Percentiles rank a stretch among this genome's conserved stretches.
phyloP scores from a whole-genome alignment of 139 green algal genomes.

The Mesotaenium endlicherianum region DNA sequence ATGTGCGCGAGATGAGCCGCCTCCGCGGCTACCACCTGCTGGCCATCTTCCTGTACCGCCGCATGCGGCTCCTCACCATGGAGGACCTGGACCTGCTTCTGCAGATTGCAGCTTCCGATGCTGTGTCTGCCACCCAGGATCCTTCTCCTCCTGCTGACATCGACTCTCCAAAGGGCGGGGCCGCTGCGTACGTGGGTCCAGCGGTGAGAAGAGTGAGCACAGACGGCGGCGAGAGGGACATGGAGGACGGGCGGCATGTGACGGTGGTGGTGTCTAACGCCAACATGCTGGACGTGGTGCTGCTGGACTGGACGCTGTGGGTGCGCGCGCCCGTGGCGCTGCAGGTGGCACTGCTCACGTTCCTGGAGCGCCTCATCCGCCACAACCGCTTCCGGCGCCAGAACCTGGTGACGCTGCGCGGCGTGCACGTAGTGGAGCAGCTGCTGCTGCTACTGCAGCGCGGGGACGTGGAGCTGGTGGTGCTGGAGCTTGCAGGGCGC shows the following conservation, averaged over 20 bases:
- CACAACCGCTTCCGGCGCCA: conserved; percentile 22
- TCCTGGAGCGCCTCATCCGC: neutral
- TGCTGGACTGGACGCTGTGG: conserved; percentile 53
- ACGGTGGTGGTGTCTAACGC: conserved; percentile 24
- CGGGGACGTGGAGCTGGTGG: neutral
- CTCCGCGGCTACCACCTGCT: conserved; percentile 47
- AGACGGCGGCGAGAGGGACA: neutral
- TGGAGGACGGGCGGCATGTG: neutral
- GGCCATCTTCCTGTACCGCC: conserved; percentile 36
- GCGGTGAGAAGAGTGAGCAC: neutral
- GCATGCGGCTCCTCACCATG: conserved; percentile 13
- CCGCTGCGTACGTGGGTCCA: neutral
- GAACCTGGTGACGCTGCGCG: conserved; percentile 38
- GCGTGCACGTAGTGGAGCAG: conserved; percentile 4
- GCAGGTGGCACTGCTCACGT: conserved; percentile 31
- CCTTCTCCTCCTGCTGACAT: neutral
- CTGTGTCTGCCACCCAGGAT: neutral
- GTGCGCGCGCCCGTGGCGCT: conserved; percentile 12
- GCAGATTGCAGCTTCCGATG: conserved; percentile 16
- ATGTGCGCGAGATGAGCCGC: conserved; percentile 23
- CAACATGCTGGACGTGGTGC: conserved; percentile 32
- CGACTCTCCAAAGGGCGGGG: neutral
- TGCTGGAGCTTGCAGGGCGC: conserved; percentile 9
- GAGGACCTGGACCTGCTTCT: conserved; percentile 33
- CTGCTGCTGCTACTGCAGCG: conserved; percentile 25